Percentiles rank a stretch among this genome's conserved stretches.
Evolutionary conservation across 257 asterid species (phyloP).

Genomic region (Solanum boliviense): DNA sequence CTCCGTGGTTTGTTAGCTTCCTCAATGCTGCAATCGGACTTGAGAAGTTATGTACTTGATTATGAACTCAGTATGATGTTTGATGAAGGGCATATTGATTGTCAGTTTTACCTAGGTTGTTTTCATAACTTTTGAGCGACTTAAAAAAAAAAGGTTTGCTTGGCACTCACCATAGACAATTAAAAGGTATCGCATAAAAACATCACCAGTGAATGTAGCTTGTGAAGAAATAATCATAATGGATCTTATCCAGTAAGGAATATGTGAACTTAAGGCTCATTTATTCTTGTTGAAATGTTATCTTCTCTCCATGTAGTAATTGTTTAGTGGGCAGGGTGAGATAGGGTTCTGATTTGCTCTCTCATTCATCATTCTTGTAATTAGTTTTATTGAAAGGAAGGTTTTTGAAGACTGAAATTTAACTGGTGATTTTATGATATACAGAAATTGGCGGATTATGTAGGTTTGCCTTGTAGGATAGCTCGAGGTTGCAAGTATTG

Average conservation of each 20-base stretch:
- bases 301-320: background rate
- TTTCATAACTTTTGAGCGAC: background rate
- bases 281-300: background rate
- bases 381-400: background rate
- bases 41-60: background rate
- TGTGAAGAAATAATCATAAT: background rate
- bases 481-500: slow-evolving; percentile 96
- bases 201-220: background rate
- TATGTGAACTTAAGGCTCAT: background rate
- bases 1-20: background rate
- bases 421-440: slow-evolving; percentile 2
- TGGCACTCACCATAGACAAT: background rate
- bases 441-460: slow-evolving; percentile 92
- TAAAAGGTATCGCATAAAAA: background rate
- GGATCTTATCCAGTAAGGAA: background rate
- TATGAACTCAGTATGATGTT: background rate
- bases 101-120: background rate
- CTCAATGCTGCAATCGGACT: background rate
- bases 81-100: background rate
- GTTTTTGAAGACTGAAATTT: background rate
- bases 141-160: background rate
- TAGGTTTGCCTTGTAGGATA: slow-evolving; percentile 96
- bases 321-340: background rate
- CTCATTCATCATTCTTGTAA: background rate
- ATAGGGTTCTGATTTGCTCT: background rate